phyloP scores from a whole-genome alignment of 371 early-diverging fungal genomes.

The Rhizopus stolonifer region DNA sequence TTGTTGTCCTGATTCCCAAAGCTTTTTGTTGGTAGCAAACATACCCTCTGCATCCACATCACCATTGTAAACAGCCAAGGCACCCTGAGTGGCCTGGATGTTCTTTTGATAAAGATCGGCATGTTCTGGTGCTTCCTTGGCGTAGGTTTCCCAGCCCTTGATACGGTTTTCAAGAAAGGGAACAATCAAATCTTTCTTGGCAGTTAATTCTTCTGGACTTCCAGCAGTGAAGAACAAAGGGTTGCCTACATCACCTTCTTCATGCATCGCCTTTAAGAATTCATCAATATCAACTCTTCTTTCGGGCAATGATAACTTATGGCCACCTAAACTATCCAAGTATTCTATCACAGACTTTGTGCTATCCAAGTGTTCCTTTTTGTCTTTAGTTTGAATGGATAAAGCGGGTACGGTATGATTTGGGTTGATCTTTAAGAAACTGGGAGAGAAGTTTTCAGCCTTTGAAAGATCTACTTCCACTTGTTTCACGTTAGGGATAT shows the following conservation, averaged over 20 bases:
- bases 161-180: constrained; percentile 35
- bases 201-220: constrained; percentile 19
- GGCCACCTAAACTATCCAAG: constrained; percentile 21
- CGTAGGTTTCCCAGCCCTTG: constrained; percentile 25
- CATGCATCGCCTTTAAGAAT: constrained; percentile 31
- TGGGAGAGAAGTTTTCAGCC: constrained; percentile 38
- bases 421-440: constrained; percentile 31
- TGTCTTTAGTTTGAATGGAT: constrained; percentile 20
- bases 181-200: constrained; percentile 22
- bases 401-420: constrained; percentile 38
- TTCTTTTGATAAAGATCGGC: constrained; percentile 22
- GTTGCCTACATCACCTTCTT: constrained; percentile 33
- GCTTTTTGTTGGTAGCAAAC: constrained; percentile 23
- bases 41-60: constrained; percentile 14
- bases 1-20: constrained; percentile 22
- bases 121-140: constrained; percentile 24
- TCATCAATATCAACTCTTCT: constrained; percentile 18
- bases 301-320: constrained; percentile 11
- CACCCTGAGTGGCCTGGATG: constrained; percentile 15
- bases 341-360: constrained; percentile 26
- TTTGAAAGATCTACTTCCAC: constrained; percentile 35
- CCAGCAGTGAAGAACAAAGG: constrained; percentile 36
- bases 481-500: constrained; percentile 23
- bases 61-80: constrained; percentile 20
- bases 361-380: constrained; percentile 11